These are phyloP conservation scores for Nasturtium officinale DNA, from an alignment of 345 rosid species.

Conservation along the genomic window DNA sequence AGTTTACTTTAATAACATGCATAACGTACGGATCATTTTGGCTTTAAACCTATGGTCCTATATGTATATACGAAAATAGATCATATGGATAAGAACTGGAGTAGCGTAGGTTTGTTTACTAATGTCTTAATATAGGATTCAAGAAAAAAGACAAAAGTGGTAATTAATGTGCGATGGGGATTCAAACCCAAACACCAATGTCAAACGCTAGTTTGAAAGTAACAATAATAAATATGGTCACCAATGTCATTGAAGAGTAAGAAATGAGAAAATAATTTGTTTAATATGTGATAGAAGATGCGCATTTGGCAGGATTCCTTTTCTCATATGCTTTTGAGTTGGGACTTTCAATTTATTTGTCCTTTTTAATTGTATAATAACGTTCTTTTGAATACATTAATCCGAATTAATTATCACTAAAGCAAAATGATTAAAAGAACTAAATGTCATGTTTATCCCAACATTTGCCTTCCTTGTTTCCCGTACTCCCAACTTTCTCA, in stretches of 20 bases:
- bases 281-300: constrained; percentile 24
- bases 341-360: constrained; percentile 31
- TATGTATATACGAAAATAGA: background rate
- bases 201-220: constrained; percentile 36
- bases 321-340: constrained; percentile 43
- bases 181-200: constrained; percentile 32
- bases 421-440: constrained; percentile 33
- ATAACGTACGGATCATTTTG: background rate
- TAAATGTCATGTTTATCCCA: constrained; percentile 47
- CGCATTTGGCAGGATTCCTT: constrained; percentile 39
- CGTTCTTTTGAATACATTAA: constrained; percentile 15
- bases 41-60: constrained; percentile 19
- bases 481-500: constrained; percentile 41
- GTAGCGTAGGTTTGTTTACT: constrained; percentile 28
- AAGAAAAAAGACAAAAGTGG: constrained; percentile 13
- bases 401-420: constrained; percentile 27
- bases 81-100: constrained; percentile 36
- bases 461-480: constrained; percentile 47
- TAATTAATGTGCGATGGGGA: constrained; percentile 27
- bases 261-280: background rate
- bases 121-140: constrained; percentile 13
- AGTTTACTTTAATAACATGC: constrained; percentile 21
- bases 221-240: background rate
- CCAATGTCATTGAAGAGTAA: background rate
- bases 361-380: constrained; percentile 17